A percentile compares a stretch with the other conserved stretches of the same genome.
phyloP scores from a whole-genome alignment of 2,329 filamentous ascomycete genomes.

The Fusarium stilboides region DNA sequence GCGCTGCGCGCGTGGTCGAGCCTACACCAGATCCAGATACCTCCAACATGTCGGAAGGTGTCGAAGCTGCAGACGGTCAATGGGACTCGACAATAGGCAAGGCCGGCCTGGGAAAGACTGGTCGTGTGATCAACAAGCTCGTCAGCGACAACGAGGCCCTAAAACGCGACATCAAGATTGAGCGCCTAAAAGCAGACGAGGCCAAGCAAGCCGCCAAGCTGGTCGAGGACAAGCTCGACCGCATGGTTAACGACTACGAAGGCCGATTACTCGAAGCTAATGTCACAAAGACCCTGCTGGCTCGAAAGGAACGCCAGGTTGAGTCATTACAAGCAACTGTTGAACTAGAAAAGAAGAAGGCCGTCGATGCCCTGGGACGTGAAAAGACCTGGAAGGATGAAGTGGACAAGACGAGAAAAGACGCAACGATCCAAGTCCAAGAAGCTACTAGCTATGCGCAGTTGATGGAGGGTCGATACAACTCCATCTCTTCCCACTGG shows the following conservation, averaged over 20 bases:
- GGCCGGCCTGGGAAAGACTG: constrained; percentile 80
- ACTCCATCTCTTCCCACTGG: constrained; percentile 76
- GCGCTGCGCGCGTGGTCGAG: constrained; percentile 53
- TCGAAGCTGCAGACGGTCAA: constrained; percentile 56
- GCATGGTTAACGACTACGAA: constrained; percentile 78
- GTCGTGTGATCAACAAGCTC: constrained; percentile 84
- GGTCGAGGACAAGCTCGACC: constrained; percentile 80
- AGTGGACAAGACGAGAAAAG: constrained; percentile 73
- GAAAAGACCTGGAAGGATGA: constrained; percentile 75
- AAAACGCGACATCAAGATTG: constrained; percentile 79
- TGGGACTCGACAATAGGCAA: constrained; percentile 80
- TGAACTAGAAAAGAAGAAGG: constrained; percentile 74
- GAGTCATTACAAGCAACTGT: constrained; percentile 76
- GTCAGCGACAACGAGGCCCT: constrained; percentile 85
- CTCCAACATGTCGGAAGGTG: constrained; percentile 51
- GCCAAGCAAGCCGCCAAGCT: constrained; percentile 77
- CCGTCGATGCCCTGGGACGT: constrained; percentile 70
- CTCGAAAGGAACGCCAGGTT: constrained; percentile 81
- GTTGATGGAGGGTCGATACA: constrained; percentile 79
- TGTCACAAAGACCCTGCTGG: constrained; percentile 79
- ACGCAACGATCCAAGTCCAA: constrained; percentile 75
- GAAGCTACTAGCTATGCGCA: constrained; percentile 75
- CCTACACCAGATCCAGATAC: constrained; percentile 48
- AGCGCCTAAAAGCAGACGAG: constrained; percentile 77
- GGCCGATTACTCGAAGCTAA: constrained; percentile 77